phyloP scores from a whole-genome alignment of 2,329 filamentous ascomycete species.

The Lojkania enalia region DNA sequence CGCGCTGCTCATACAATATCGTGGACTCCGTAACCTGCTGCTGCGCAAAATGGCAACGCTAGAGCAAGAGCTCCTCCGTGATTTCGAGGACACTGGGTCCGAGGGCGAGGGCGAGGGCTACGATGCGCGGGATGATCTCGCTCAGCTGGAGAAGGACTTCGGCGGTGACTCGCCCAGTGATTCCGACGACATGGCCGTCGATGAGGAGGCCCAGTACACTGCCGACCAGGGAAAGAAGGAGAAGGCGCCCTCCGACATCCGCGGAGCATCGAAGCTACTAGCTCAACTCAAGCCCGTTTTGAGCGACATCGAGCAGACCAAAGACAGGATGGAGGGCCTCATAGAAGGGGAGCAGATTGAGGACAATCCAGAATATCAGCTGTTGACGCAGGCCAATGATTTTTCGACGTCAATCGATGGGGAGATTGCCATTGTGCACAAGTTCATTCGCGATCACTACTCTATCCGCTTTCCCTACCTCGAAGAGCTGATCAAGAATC shows the following conservation, averaged over 20 bases:
- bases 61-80: slow-evolving; percentile 88
- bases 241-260: slow-evolving; percentile 71
- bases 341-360: slow-evolving; percentile 78
- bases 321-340: slow-evolving; percentile 71
- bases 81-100: slow-evolving; percentile 84
- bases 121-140: slow-evolving; percentile 33
- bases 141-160: slow-evolving; percentile 41
- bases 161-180: slow-evolving; percentile 36
- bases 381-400: slow-evolving; percentile 85
- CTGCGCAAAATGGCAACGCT: slow-evolving; percentile 71
- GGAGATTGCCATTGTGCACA: slow-evolving; percentile 91
- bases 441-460: slow-evolving; percentile 95
- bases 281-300: slow-evolving; percentile 78
- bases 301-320: slow-evolving; percentile 57
- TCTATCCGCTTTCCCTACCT: slow-evolving; percentile 91
- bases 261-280: slow-evolving; percentile 79
- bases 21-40: no score
- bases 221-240: slow-evolving; percentile 64
- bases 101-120: slow-evolving; percentile 66
- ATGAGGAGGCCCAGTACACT: slow-evolving; percentile 58
- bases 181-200: slow-evolving; percentile 63
- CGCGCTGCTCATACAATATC: not conserved
- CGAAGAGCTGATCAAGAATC: slow-evolving; percentile 85
- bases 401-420: slow-evolving; percentile 91
- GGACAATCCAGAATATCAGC: slow-evolving; percentile 88